These are phyloP conservation scores for Asclepias syriaca DNA, from an alignment of 257 asterid genomes.

Conservation along the genomic window DNA sequence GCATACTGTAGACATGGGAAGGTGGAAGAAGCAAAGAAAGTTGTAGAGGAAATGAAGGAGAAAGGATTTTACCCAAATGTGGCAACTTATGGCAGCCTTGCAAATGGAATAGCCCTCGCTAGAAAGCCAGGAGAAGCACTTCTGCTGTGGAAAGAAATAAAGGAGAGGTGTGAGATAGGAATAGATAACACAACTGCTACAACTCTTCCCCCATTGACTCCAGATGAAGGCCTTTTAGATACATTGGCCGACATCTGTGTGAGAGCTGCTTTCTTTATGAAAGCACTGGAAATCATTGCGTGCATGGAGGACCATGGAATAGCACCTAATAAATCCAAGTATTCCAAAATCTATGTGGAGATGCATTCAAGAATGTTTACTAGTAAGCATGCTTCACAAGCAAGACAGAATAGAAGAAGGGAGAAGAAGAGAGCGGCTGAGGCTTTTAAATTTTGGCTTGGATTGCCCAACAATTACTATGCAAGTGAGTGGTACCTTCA, in stretches of 20 bases:
- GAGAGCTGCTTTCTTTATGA: slow-evolving; percentile 87
- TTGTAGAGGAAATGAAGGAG: slow-evolving; percentile 71
- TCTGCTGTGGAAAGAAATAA: slow-evolving; percentile 85
- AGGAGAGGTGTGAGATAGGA: slow-evolving; percentile 57
- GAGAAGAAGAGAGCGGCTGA: slow-evolving; percentile 95
- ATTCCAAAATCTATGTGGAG: slow-evolving; percentile 83
- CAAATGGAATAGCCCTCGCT: slow-evolving; percentile 74
- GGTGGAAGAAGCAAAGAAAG: slow-evolving; percentile 63
- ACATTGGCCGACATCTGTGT: slow-evolving; percentile 90
- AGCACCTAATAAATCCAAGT: slow-evolving; percentile 83
- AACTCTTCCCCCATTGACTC: slow-evolving; percentile 52
- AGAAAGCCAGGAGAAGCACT: slow-evolving; percentile 97
- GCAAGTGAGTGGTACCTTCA: slow-evolving; percentile 85
- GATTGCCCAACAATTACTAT: slow-evolving; percentile 84
- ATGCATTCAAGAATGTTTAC: slow-evolving; percentile 99
- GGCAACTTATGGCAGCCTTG: slow-evolving; percentile 89
- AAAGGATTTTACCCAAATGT: slow-evolving; percentile 57
- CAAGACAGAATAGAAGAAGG: slow-evolving; percentile 76
- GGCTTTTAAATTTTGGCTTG: slow-evolving; percentile 98
- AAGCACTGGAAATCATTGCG: slow-evolving; percentile 85
- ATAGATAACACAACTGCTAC: slow-evolving; percentile 25
- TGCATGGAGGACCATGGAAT: slow-evolving; percentile 92
- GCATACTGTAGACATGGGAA: slow-evolving; percentile 73
- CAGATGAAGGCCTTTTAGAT: slow-evolving; percentile 87
- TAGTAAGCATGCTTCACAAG: slow-evolving; percentile 96